These are phyloP conservation scores for Schizochytrium sp. DNA, from an alignment of 108 stramenopile species.

Conservation along the genomic window DNA sequence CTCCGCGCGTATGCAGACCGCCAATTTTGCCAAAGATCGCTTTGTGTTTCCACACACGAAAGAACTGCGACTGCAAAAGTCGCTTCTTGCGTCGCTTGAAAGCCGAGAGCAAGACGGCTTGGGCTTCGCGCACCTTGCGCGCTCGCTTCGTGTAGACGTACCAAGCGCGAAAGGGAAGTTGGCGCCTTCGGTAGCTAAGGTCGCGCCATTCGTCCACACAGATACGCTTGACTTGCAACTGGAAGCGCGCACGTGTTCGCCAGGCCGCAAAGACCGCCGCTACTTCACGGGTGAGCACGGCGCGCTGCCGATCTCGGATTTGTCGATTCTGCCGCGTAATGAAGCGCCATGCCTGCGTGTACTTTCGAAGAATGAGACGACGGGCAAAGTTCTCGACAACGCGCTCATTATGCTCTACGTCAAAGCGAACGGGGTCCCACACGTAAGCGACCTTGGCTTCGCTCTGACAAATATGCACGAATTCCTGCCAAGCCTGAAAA, in stretches of 20 bases:
- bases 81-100: neutral
- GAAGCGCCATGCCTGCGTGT: neutral
- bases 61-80: neutral
- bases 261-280: neutral
- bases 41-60: neutral
- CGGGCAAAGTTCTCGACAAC: neutral
- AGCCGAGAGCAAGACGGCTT: neutral
- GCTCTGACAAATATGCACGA: neutral
- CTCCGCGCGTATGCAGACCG: neutral
- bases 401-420: neutral
- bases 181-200: neutral
- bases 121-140: neutral
- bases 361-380: neutral
- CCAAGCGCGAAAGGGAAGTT: conserved; percentile 1
- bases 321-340: neutral
- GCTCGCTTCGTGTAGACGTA: neutral
- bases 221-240: neutral
- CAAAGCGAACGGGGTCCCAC: neutral
- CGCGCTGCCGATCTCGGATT: neutral
- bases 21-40: conserved; percentile 2
- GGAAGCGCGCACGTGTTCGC: neutral
- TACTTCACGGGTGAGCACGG: neutral
- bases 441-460: neutral
- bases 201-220: neutral
- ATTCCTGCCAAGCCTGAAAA: neutral